Evolutionary conservation across 306 rosid species (phyloP).

Genomic region (Psophocarpus tetragonolobus): DNA sequence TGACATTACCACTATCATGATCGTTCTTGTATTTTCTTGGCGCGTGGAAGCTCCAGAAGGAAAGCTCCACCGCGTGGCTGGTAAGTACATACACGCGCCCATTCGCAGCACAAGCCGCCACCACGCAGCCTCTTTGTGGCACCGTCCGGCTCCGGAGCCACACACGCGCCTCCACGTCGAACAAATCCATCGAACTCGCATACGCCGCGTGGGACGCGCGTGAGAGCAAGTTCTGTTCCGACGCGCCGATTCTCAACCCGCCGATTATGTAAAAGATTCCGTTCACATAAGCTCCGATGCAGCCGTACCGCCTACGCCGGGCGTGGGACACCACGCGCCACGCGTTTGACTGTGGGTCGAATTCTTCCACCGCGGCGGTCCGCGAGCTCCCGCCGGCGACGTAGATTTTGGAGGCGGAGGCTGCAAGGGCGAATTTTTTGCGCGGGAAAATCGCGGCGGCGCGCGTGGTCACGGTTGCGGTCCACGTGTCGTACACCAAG

Average conservation of each 20-base stretch:
- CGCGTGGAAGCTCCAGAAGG: slow-evolving; percentile 71
- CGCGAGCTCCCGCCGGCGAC: slow-evolving; percentile 60
- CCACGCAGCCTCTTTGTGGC: slow-evolving; percentile 72
- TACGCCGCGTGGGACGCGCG: slow-evolving; percentile 55
- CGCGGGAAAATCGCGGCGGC: slow-evolving; percentile 54
- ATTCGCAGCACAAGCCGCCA: slow-evolving; percentile 58
- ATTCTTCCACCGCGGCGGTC: slow-evolving; percentile 56
- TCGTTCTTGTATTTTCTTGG: slow-evolving; percentile 22
- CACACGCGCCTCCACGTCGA: slow-evolving; percentile 53
- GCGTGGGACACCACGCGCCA: slow-evolving; percentile 58
- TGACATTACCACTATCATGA: background rate
- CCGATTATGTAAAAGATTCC: slow-evolving; percentile 65
- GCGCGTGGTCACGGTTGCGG: slow-evolving; percentile 41
- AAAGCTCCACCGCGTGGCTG: slow-evolving; percentile 73
- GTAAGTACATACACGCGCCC: slow-evolving; percentile 56
- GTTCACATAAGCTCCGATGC: slow-evolving; percentile 63
- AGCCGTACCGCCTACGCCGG: slow-evolving; percentile 61
- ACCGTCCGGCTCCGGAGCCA: slow-evolving; percentile 69
- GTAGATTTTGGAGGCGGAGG: slow-evolving; percentile 53
- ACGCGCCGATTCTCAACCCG: slow-evolving; percentile 59
- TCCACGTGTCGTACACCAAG: slow-evolving; percentile 65
- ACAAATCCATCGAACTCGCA: slow-evolving; percentile 81
- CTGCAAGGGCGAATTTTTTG: slow-evolving; percentile 64
- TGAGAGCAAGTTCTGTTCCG: slow-evolving; percentile 30
- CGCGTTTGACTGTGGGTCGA: slow-evolving; percentile 42